Evolutionary conservation across 1,284 basidiomycete species (phyloP), one percentile per base, ranked within the genome.

Genomic region (Anthracocystis setariae): DNA sequence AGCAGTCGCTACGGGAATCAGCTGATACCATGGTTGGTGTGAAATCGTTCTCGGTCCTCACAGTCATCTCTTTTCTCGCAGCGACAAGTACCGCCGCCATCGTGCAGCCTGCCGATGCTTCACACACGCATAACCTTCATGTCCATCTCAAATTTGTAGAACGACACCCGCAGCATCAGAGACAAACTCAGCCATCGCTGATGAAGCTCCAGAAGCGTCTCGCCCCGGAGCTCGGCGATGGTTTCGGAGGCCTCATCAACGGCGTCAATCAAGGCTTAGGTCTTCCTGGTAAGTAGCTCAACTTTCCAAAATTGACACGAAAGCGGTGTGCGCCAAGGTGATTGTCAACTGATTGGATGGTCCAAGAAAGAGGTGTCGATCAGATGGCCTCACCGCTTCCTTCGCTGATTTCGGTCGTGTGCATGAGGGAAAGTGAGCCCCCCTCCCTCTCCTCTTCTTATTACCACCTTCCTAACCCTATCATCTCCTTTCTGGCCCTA

Each of bases 121-220:
- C 64, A 10, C 49, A 67, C n/a, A 49, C 52, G 4, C 53, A 53
- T 32, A 46, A 58, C 44, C 24, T 50, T n/a, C 54, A 50, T 23
- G 46, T 56, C 12, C 67, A 70, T 24, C 55, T 62, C 38, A n/a
- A 32, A 29, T 47, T 66, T 33, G 29, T 43, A 25, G 47, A 66
- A 35, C 56, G 56, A 42, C 59, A 61, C 40, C 40, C 40, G 2
- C 48, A 50, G 10, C 43, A 52, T 21, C 54, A 57, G 25, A 24
- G 18, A 13, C 51, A 56, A 25, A 50, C 63, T 46, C 45, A 43
- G 15, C 58, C 56, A 9, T 45, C 46, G 24, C 47, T 71, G 40
- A 40, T 65, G 62, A 71, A 71, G 47, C 38, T 71, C n/a, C 61
- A 72, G 37, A 72, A 72, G 48, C 62, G 69, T 37, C 58, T 62